A percentile compares a stretch with the other conserved stretches of the same genome.
Conservation (phyloP, 371 early-diverging fungal species). For the Actinomortierella wolfii region DNA sequence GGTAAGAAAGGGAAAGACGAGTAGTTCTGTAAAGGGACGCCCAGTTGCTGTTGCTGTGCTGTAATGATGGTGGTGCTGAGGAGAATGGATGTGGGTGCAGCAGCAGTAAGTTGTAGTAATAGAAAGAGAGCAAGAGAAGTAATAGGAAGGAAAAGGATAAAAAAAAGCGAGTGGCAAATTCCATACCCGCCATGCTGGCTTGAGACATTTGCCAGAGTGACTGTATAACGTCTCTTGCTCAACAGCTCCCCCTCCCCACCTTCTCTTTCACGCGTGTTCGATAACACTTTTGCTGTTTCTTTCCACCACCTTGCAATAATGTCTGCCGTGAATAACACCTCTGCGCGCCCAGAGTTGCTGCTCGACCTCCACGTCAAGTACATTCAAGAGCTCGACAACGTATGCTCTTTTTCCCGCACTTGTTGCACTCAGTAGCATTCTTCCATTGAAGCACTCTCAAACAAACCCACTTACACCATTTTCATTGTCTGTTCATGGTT, state of each 20-base stretch:
- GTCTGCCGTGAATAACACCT: constrained; percentile 9
- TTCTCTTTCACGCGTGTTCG: too few species aligned
- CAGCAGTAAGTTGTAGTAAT: too few species aligned
- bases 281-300: neutral
- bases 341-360: constrained; percentile 45
- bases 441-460: neutral
- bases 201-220: too few species aligned
- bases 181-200: too few species aligned
- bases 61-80: too few species aligned
- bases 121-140: neutral
- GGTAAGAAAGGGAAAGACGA: too few species aligned
- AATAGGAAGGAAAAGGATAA: neutral
- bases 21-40: too few species aligned
- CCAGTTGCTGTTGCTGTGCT: too few species aligned
- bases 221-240: too few species aligned
- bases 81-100: too few species aligned
- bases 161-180: too few species aligned
- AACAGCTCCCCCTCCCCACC: too few species aligned
- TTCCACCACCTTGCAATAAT: constrained; percentile 7
- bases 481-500: neutral
- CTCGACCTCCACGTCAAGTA: constrained; percentile 79
- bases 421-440: neutral
- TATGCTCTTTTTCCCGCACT: constrained; percentile 10
- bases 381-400: constrained; percentile 77
- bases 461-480: neutral